Conservation (phyloP, 1,284 basidiomycete genomes). For the Melampsora americana region DNA sequence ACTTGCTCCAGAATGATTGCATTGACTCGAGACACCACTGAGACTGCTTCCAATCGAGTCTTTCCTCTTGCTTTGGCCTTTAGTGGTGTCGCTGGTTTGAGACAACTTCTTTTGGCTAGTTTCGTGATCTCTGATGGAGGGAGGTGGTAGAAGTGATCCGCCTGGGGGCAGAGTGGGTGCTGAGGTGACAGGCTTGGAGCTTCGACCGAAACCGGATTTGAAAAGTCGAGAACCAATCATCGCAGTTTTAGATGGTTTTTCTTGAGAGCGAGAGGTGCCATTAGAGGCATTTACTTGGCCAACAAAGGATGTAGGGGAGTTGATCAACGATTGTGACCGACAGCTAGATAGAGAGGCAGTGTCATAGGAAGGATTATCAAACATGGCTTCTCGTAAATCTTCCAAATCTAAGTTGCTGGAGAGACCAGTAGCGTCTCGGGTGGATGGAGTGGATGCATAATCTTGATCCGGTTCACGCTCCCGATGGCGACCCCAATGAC, state of each 20-base stretch:
- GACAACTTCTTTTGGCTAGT: background rate
- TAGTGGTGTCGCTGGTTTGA: background rate
- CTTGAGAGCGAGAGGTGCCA: background rate
- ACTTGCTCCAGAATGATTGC: background rate
- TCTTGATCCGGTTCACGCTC: slow-evolving; percentile 8
- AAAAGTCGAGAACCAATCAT: too few species aligned
- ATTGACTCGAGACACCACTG: slow-evolving; percentile 19
- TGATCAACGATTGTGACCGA: slow-evolving; percentile 7
- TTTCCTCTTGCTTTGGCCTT: slow-evolving; percentile 5
- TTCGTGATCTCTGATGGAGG: background rate
- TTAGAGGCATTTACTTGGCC: background rate
- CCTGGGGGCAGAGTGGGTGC: slow-evolving; percentile 7
- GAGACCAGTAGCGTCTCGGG: background rate
- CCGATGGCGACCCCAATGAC: slow-evolving; percentile 14
- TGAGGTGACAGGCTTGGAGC: background rate
- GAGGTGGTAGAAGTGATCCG: background rate
- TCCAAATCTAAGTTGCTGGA: slow-evolving; percentile 28
- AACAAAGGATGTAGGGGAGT: slow-evolving; percentile 7
- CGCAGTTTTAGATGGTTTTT: background rate
- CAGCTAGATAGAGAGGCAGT: slow-evolving; percentile 12
- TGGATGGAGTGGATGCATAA: background rate
- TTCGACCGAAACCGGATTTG: too few species aligned
- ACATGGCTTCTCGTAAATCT: slow-evolving; percentile 38
- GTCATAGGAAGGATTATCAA: slow-evolving; percentile 35
- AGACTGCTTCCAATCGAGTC: slow-evolving; percentile 23